These are phyloP conservation scores for Populus nigra DNA, from an alignment of 345 rosid genomes.

Conservation along the genomic window DNA sequence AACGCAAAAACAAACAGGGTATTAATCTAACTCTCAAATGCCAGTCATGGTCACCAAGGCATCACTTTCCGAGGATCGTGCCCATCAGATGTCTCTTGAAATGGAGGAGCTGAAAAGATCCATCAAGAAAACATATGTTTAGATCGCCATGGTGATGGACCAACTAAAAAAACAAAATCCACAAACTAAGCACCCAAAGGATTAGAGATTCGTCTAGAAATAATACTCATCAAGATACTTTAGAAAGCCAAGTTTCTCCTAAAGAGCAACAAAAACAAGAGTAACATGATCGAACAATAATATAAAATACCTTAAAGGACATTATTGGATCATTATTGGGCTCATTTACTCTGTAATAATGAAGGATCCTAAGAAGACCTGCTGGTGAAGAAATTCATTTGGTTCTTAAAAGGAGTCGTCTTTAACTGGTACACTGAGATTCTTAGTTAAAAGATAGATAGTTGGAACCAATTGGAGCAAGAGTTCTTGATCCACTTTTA, in stretches of 20 bases:
- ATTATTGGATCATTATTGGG: background rate
- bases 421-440: background rate
- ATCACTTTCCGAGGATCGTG: background rate
- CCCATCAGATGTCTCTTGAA: background rate
- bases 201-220: too few species aligned
- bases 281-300: too few species aligned
- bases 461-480: background rate
- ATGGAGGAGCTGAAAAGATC: background rate
- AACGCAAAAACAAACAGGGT: too few species aligned
- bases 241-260: too few species aligned
- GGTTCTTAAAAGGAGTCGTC: rapidly evolving
- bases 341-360: background rate
- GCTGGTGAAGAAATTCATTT: rapidly evolving
- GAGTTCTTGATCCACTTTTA: too few species aligned
- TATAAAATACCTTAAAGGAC: background rate
- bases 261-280: too few species aligned
- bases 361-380: background rate
- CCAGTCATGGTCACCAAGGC: too few species aligned
- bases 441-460: background rate
- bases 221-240: background rate
- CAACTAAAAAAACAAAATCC: too few species aligned
- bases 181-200: background rate
- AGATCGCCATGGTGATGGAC: background rate
- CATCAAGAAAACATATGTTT: background rate
- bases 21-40: too few species aligned